Evolutionary conservation across 768 basidiomycete genomes (phyloP).

Genomic region (Podaxis rugospora): DNA sequence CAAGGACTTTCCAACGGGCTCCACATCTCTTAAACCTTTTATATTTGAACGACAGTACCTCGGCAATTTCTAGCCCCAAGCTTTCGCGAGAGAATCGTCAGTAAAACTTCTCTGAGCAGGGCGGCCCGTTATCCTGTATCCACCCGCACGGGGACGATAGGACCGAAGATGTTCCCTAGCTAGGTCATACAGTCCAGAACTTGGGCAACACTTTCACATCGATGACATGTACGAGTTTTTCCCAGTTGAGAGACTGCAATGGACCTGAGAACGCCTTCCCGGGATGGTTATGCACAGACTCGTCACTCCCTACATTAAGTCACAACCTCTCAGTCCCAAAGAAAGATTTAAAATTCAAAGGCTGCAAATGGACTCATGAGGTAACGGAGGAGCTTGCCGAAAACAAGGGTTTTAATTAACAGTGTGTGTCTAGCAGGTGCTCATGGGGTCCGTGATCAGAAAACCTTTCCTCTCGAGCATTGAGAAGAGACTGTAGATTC

Average conservation of each 20-base stretch:
- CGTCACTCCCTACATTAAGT: no score
- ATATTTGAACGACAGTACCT: constrained; percentile 1
- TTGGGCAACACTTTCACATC: not conserved
- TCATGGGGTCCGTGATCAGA: no score
- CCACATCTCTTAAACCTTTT: not conserved
- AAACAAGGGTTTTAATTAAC: no score
- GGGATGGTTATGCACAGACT: not conserved
- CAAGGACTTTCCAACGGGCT: not conserved
- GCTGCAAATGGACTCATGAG: not conserved
- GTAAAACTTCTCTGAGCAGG: not conserved
- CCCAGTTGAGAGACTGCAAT: not conserved
- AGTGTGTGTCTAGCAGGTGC: no score
- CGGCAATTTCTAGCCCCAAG: not conserved
- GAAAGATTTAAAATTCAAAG: not conserved
- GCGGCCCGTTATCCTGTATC: not conserved
- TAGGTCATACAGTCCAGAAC: not conserved
- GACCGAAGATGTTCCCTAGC: not conserved
- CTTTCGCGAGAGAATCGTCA: not conserved
- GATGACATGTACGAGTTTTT: not conserved
- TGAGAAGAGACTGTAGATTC: no score
- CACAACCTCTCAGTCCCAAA: not conserved
- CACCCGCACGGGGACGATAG: not conserved
- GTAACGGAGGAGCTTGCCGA: no score
- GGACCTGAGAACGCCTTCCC: no score
- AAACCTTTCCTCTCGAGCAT: no score